Evolutionary conservation across 2,329 filamentous ascomycete species (phyloP).

Genomic region (Mycosphaerelloides madeirae): DNA sequence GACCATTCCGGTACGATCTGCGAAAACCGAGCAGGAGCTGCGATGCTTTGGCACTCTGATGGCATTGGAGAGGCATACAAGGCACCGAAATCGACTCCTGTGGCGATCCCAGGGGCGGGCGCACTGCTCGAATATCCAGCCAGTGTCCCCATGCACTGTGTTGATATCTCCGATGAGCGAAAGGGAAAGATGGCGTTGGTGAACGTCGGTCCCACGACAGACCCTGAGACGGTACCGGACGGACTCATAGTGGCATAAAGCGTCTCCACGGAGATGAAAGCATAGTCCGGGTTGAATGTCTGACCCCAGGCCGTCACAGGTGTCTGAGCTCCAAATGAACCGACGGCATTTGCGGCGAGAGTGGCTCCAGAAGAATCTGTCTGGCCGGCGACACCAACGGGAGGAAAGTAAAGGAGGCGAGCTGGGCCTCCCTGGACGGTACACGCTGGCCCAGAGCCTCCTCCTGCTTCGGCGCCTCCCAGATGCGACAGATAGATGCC

Average conservation of each 20-base stretch:
- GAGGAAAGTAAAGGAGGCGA: conserved; percentile 23
- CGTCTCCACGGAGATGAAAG: conserved; percentile 9
- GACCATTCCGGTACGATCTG: conserved; percentile 3
- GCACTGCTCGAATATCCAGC: not conserved
- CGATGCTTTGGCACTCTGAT: conserved; percentile 1
- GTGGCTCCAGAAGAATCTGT: not conserved
- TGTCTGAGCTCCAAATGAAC: not conserved
- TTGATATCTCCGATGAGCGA: conserved; percentile 20
- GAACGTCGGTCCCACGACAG: conserved; percentile 21
- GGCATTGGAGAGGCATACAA: not conserved
- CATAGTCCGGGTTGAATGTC: conserved; percentile 11
- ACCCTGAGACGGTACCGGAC: conserved; percentile 6
- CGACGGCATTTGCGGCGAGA: not conserved
- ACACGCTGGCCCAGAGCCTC: conserved; percentile 13
- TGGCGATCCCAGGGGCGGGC: not conserved
- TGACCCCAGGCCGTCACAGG: conserved; percentile 6
- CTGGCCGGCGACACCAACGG: conserved; percentile 3
- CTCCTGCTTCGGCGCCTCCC: conserved; percentile 1
- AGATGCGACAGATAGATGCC: conserved; percentile 1
- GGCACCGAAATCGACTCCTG: not conserved
- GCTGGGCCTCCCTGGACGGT: conserved; percentile 24
- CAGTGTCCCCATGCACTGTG: conserved; percentile 13
- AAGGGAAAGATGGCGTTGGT: conserved; percentile 21
- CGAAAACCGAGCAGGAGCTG: conserved; percentile 2
- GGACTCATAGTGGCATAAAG: conserved; percentile 10